Conservation (phyloP, 2,329 filamentous ascomycete genomes). For the Helotiales sp. region DNA sequence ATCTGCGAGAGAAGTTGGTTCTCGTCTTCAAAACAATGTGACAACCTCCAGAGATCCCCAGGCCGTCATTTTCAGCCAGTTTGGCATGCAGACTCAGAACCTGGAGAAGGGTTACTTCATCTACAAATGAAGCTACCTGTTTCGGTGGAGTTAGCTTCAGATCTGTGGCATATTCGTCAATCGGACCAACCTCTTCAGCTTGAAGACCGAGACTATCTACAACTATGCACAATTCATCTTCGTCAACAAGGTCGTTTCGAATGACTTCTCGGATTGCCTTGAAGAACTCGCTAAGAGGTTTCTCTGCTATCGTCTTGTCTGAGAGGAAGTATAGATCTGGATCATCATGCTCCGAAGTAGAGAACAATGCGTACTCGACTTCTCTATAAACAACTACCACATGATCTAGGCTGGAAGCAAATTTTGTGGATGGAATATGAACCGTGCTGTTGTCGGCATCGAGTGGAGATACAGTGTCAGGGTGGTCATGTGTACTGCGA, state of each 20-base stretch:
- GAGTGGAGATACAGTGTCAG: background rate
- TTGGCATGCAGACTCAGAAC: slow-evolving; percentile 64
- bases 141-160: slow-evolving; percentile 38
- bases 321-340: slow-evolving; percentile 61
- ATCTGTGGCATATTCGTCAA: background rate
- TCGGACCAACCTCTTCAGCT: slow-evolving; percentile 58
- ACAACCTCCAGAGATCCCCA: slow-evolving; percentile 57
- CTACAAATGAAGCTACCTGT: slow-evolving; percentile 55
- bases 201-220: slow-evolving; percentile 60
- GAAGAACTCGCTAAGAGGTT: slow-evolving; percentile 60
- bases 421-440: background rate
- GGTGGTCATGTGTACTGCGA: background rate
- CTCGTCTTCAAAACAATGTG: slow-evolving; percentile 61
- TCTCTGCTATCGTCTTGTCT: slow-evolving; percentile 58
- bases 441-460: background rate
- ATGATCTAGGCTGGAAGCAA: slow-evolving; percentile 40
- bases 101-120: slow-evolving; percentile 57
- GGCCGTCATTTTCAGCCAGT: slow-evolving; percentile 63
- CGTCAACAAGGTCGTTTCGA: slow-evolving; percentile 57
- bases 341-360: slow-evolving; percentile 56
- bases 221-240: slow-evolving; percentile 61
- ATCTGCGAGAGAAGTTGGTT: slow-evolving; percentile 56
- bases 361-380: slow-evolving; percentile 62
- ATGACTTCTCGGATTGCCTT: slow-evolving; percentile 59
- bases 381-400: slow-evolving; percentile 61